These are phyloP conservation scores for Penicillium cosmopolitanum DNA, from an alignment of 495 filamentous ascomycete species.

Conservation along the genomic window DNA sequence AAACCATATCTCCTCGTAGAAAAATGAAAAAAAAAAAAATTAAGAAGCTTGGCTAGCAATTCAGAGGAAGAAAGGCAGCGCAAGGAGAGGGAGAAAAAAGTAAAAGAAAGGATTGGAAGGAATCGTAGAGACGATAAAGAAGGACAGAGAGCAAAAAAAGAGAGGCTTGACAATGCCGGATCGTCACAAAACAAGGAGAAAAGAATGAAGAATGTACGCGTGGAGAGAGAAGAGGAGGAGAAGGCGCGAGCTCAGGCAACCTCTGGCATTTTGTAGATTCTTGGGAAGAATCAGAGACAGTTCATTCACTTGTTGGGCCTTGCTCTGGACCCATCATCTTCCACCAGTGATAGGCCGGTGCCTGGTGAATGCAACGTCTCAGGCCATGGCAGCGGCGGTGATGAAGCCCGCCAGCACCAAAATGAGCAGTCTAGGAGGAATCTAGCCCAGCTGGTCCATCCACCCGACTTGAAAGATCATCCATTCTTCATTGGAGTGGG, in stretches of 20 bases:
- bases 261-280: conserved; percentile 9
- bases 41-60: conserved; percentile 7
- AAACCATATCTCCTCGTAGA: conserved; percentile 24
- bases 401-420: neutral
- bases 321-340: neutral
- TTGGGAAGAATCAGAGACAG: neutral
- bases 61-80: conserved; percentile 7
- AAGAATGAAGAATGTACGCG: conserved; percentile 28
- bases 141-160: conserved; percentile 11
- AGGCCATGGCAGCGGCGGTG: conserved; percentile 4
- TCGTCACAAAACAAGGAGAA: conserved; percentile 20
- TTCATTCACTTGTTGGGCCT: neutral
- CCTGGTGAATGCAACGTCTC: conserved; percentile 1
- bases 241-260: conserved; percentile 15
- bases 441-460: conserved; percentile 6
- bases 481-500: conserved; percentile 22
- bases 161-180: conserved; percentile 28
- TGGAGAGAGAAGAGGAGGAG: conserved; percentile 13
- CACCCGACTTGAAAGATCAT: conserved; percentile 12
- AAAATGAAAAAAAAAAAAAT: conserved; percentile 6
- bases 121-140: conserved; percentile 5
- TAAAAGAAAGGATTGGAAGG: neutral
- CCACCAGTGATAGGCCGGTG: conserved; percentile 13
- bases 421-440: neutral
- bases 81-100: neutral